Evolutionary conservation across 192 early-diverging fungal genomes (phyloP), one percentile per base, ranked within the genome.

Genomic region (Phlyctochytrium arcticum): DNA sequence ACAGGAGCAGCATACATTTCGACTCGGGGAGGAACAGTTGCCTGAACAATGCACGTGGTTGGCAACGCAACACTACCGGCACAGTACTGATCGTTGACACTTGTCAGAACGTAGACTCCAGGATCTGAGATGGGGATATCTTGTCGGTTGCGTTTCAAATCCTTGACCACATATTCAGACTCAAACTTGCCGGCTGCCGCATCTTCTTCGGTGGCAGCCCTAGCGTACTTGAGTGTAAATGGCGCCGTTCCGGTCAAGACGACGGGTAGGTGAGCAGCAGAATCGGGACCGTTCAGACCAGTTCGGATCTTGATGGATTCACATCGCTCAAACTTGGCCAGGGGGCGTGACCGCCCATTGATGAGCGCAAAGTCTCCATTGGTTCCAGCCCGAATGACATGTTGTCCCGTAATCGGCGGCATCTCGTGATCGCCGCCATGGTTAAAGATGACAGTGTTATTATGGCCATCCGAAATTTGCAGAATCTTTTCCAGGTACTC

Each of bases 191-290:
- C 48, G 17, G 67, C 67, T 9, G 21, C 65, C 7, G 42, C 36
- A 36, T 67, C 56, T 27, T 60, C 59, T 29, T 69, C 58, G 12
- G 67, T 54, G 15, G 31, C 50, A 21, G 58, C 48, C 9, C 59
- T 19, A 27, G 30, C 57, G 23, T 44, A 61, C 68, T 35, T 17
- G 4, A 85, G 67, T 44, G 77, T 63, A 75, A 73, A 87, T 4
- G 83, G 81, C 1, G 62, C 78, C 34, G 76, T 67, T 26, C 84
- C 86, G 36, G 76, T 63, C 49, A 88, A 70, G 3, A 54, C 44
- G 53, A 88, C 70, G 2, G 75, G 77, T 5, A 44, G 4, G 4
- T 57, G 32, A 6, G 31, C 49, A 19, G 42, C 46, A 32, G 27
- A 57, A 33, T 56, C 37, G 6, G 36, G 23, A 32, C 27, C 21